Conservation (phyloP, 2,329 filamentous ascomycete genomes). For the Epichloe elymi region DNA sequence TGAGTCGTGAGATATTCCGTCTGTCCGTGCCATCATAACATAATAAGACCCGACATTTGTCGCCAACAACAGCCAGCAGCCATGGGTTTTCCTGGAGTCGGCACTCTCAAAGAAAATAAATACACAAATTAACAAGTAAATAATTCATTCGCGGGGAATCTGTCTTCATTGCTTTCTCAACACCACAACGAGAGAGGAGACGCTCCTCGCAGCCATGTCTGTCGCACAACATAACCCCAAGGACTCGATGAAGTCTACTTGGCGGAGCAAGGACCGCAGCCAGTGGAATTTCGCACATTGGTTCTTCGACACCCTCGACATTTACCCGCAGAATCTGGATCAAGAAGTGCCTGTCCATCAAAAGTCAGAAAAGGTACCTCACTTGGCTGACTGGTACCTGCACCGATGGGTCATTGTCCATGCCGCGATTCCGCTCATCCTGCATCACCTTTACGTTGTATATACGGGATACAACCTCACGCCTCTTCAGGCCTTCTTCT, state of each 20-base stretch:
- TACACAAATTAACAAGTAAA: too few relatives aligned
- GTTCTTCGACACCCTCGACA: conserved; percentile 2
- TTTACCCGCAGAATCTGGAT: conserved; percentile 1
- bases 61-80: too few relatives aligned
- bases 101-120: too few relatives aligned
- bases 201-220: too few relatives aligned
- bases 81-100: too few relatives aligned
- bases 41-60: too few relatives aligned
- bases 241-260: conserved; percentile 6
- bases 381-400: conserved; percentile 2
- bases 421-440: conserved; percentile 2
- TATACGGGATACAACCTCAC: conserved; percentile 4
- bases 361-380: conserved; percentile 3
- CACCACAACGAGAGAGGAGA: too few relatives aligned
- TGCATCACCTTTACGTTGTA: conserved; percentile 4
- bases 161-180: too few relatives aligned
- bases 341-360: conserved; percentile 4
- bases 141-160: too few relatives aligned
- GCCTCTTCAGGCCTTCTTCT: conserved; percentile 3
- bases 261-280: conserved; percentile 3
- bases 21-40: too few relatives aligned
- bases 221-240: background rate
- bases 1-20: too few relatives aligned
- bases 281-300: conserved; percentile 5
- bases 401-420: conserved; percentile 5